Evolutionary conservation across 2,329 filamentous ascomycete genomes (phyloP).

Genomic region (Colletotrichum falcatum): DNA sequence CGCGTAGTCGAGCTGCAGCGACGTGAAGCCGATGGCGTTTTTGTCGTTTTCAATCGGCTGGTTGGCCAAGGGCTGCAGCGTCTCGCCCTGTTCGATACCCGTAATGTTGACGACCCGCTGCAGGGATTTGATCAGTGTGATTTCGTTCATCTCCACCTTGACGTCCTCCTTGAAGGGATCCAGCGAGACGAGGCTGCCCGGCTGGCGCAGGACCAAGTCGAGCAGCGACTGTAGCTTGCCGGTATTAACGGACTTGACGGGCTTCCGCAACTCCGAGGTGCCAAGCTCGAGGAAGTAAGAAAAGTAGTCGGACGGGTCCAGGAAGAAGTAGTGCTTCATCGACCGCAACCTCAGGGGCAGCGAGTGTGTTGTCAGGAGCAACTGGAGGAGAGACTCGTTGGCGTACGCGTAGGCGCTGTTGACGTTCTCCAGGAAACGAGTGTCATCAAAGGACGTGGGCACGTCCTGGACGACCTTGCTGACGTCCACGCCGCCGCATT

Average conservation of each 20-base stretch:
- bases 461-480: conserved; percentile 89
- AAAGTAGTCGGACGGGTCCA: conserved; percentile 98
- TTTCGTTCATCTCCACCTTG: conserved; percentile 96
- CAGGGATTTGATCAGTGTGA: conserved; percentile 90
- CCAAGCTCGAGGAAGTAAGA: conserved; percentile 96
- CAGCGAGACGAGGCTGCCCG: conserved; percentile 90
- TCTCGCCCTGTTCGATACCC: conserved; percentile 91
- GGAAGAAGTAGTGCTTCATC: conserved; percentile 98
- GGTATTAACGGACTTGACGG: conserved; percentile 88
- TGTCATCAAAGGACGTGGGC: conserved; percentile 93
- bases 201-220: conserved; percentile 96
- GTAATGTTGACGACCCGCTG: conserved; percentile 98
- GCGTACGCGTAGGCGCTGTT: conserved; percentile 95
- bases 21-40: conserved; percentile 90
- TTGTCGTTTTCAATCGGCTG: conserved; percentile 82
- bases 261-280: conserved; percentile 89
- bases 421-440: conserved; percentile 92
- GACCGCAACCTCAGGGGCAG: conserved; percentile 88
- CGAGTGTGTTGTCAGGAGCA: conserved; percentile 92
- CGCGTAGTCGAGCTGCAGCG: conserved; percentile 91
- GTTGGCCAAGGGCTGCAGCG: conserved; percentile 77
- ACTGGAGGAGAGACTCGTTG: conserved; percentile 90
- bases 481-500: conserved; percentile 95
- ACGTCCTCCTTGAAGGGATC: conserved; percentile 99
- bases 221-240: conserved; percentile 94